Evolutionary conservation across 2,329 filamentous ascomycete genomes (phyloP).

Genomic region (Fusarium xyrophilum): DNA sequence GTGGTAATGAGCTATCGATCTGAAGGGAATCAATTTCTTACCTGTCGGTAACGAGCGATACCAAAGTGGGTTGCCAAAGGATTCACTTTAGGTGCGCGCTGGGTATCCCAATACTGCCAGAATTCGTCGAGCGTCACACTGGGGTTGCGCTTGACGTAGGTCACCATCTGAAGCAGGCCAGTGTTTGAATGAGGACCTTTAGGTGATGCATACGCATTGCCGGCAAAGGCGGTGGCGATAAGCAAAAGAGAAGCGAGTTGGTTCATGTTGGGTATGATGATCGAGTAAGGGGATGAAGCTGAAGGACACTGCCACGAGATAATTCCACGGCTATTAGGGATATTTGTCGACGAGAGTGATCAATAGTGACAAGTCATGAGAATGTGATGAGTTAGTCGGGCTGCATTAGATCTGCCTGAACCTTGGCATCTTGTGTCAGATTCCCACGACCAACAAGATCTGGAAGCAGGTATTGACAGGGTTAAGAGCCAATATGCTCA

Average conservation of each 20-base stretch:
- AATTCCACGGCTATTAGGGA: too few species aligned
- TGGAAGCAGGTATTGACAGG: fast-evolving
- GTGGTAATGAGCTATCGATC: too few species aligned
- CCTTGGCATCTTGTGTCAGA: not conserved
- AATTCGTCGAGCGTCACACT: slow-evolving; percentile 40
- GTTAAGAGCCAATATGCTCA: fast-evolving
- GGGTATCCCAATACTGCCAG: slow-evolving; percentile 43
- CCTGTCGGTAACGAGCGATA: slow-evolving; percentile 42
- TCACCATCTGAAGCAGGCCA: slow-evolving; percentile 41
- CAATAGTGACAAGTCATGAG: fast-evolving
- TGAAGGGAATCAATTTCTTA: too few species aligned
- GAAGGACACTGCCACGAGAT: too few species aligned
- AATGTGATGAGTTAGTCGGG: not conserved
- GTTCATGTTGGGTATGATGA: not conserved
- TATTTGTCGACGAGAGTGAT: fast-evolving
- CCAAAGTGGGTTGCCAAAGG: slow-evolving; percentile 40
- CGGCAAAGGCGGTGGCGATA: not conserved
- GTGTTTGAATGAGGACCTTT: slow-evolving; percentile 46
- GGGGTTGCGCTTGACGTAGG: slow-evolving; percentile 41
- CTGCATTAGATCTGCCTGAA: not conserved
- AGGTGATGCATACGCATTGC: not conserved
- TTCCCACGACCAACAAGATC: not conserved
- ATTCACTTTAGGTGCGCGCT: slow-evolving; percentile 43
- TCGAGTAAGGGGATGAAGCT: fast-evolving
- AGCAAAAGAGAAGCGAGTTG: not conserved